A percentile compares a stretch with the other conserved stretches of the same genome.
Conservation (phyloP, 192 early-diverging fungal genomes). For the Coemansia sp. region DNA sequence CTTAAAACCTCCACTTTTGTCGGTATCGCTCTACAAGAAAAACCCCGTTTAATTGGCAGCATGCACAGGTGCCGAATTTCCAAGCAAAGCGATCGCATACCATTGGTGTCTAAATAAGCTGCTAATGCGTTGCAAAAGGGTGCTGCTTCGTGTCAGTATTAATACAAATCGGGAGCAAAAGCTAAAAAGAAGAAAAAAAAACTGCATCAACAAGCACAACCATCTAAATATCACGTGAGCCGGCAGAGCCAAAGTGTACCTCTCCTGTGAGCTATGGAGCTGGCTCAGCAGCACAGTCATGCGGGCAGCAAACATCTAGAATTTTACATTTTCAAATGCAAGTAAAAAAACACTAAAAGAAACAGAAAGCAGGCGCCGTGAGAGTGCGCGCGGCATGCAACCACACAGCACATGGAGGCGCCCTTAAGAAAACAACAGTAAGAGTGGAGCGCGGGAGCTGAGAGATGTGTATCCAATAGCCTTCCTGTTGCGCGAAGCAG, state of each 20-base stretch:
- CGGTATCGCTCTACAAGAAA: conserved; percentile 11
- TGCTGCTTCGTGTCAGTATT: not conserved
- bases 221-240: too few species aligned
- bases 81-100: too few species aligned
- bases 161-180: not conserved
- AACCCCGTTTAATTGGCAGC: too few species aligned
- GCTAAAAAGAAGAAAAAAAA: not conserved
- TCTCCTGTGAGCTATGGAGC: too few species aligned
- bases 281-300: not conserved
- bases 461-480: not conserved
- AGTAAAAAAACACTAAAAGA: conserved; percentile 19
- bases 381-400: not conserved
- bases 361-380: not conserved
- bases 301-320: conserved; percentile 1
- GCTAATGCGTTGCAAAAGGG: too few species aligned
- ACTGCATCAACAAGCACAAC: too few species aligned
- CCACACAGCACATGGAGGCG: not conserved
- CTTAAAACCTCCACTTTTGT: conserved; percentile 4
- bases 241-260: too few species aligned
- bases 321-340: conserved; percentile 19
- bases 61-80: too few species aligned
- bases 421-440: conserved; percentile 4
- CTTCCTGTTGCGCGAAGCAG: not conserved
- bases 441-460: conserved; percentile 1
- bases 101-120: too few species aligned